Evolutionary conservation across 306 rosid species (phyloP).

Genomic region (Ormosia semicastrata): DNA sequence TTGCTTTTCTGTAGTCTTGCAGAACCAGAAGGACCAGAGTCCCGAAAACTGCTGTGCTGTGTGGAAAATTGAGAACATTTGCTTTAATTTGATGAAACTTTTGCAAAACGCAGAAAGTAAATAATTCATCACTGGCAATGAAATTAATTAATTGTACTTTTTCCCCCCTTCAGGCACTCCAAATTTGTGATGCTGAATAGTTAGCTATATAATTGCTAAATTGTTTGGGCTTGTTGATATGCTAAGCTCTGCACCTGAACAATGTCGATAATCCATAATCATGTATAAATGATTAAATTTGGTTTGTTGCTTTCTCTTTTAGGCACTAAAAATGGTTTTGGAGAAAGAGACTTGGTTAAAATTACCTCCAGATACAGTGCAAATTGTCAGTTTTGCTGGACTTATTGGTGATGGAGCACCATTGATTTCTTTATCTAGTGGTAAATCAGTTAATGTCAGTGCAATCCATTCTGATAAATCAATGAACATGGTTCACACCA

Average conservation of each 20-base stretch:
- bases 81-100: slow-evolving; percentile 20
- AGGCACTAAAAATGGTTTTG: slow-evolving; percentile 98
- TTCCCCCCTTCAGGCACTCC: background rate
- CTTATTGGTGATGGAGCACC: slow-evolving; percentile 98
- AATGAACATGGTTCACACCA: slow-evolving; percentile 41
- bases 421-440: slow-evolving; percentile 58
- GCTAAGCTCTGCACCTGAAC: slow-evolving; percentile 15
- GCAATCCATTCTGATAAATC: slow-evolving; percentile 51
- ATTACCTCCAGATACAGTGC: slow-evolving; percentile 80
- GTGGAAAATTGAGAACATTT: slow-evolving; percentile 10
- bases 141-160: background rate
- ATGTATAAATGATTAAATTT: slow-evolving; percentile 6
- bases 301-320: slow-evolving; percentile 25
- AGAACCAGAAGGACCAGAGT: background rate
- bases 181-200: background rate
- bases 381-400: slow-evolving; percentile 91
- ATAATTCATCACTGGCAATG: background rate
- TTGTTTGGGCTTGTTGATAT: slow-evolving; percentile 19
- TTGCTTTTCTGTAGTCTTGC: slow-evolving; percentile 14
- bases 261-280: background rate
- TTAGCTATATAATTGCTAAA: slow-evolving; percentile 16
- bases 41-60: background rate
- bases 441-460: slow-evolving; percentile 44
- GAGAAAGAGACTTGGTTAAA: slow-evolving; percentile 84
- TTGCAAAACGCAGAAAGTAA: slow-evolving; percentile 12